phyloP scores from a whole-genome alignment of 305 asterid species.

The Rubia tinctorum region DNA sequence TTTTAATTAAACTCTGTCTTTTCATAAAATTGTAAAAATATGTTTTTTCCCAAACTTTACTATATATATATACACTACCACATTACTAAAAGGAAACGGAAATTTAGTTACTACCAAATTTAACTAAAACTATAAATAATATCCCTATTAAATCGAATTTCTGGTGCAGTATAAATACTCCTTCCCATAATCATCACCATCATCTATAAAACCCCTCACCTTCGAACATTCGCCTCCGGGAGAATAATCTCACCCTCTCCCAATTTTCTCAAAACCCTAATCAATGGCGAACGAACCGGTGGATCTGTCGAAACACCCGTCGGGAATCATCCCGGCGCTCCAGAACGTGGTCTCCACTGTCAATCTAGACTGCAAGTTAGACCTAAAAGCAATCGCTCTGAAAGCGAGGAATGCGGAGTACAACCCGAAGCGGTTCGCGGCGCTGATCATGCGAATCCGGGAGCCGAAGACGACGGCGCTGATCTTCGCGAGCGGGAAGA shows the following conservation, averaged over 20 bases:
- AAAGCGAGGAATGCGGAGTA: constrained; percentile 40
- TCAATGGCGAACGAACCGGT: constrained; percentile 49
- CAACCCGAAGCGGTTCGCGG: constrained; percentile 41
- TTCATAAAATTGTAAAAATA: too few relatives aligned
- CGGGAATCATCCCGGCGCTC: neutral
- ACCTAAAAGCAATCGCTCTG: constrained; percentile 33
- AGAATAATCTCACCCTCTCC: neutral
- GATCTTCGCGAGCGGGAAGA: constrained; percentile 37
- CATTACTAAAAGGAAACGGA: neutral
- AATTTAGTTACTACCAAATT: neutral
- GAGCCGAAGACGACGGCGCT: constrained; percentile 40
- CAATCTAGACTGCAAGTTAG: constrained; percentile 35
- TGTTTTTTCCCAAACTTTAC: too few relatives aligned
- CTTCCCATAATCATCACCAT: neutral
- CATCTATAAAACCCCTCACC: neutral
- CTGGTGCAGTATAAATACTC: neutral
- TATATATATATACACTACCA: too few relatives aligned
- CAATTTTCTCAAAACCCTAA: neutral
- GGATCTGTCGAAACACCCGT: neutral
- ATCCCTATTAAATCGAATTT: neutral
- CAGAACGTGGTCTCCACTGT: constrained; percentile 33
- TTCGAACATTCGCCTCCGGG: neutral
- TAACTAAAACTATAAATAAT: neutral
- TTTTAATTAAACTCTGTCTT: too few relatives aligned
- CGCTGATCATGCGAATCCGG: constrained; percentile 39